Conservation (phyloP, 2,329 filamentous ascomycete species). For the Septoria petroselini region DNA sequence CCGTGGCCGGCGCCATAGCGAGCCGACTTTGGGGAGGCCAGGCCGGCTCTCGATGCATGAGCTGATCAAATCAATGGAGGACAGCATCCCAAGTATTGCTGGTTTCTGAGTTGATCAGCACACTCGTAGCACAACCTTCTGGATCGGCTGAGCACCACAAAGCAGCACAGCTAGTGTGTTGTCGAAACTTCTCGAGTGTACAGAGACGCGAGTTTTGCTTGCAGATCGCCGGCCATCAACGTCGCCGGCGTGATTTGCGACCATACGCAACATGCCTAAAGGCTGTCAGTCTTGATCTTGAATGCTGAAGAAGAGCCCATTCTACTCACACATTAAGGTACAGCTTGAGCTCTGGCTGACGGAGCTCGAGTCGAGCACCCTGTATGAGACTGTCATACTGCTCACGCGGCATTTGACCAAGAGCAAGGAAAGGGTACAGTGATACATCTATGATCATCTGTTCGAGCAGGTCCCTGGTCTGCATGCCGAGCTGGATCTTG, state of each 20-base stretch:
- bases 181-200: neutral
- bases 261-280: conserved; percentile 14
- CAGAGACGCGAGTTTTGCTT: neutral
- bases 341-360: conserved; percentile 18
- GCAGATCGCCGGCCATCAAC: neutral
- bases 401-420: conserved; percentile 14
- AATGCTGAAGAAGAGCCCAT: neutral
- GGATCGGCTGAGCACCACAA: too few relatives aligned
- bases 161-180: neutral
- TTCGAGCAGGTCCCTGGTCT: conserved; percentile 13
- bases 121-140: too few relatives aligned
- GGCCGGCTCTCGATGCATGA: too few relatives aligned
- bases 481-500: conserved; percentile 3
- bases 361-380: conserved; percentile 23
- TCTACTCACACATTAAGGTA: conserved; percentile 26
- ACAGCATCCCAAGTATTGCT: too few relatives aligned
- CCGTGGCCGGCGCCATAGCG: too few relatives aligned
- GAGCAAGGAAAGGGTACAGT: conserved; percentile 21
- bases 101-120: too few relatives aligned
- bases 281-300: neutral
- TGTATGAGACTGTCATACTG: conserved; percentile 22
- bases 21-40: too few relatives aligned
- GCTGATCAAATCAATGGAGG: too few relatives aligned
- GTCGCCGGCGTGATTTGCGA: conserved; percentile 9
- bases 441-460: conserved; percentile 23